Conservation (phyloP, 1,139 yeast genomes). For the Candida labiduridarum region DNA sequence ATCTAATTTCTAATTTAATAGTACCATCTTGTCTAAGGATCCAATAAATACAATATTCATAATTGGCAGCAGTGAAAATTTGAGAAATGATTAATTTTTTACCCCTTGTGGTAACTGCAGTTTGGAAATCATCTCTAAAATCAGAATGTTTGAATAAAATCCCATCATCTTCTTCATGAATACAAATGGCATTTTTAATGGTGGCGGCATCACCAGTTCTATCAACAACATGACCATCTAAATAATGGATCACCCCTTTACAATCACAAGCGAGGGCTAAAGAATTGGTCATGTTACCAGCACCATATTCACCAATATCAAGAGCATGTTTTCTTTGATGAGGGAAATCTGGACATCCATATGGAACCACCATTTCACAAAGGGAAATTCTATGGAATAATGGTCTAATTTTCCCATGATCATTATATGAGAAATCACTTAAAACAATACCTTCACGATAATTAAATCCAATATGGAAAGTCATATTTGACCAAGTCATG, state of each 20-base stretch:
- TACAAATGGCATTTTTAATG: slow-evolving; percentile 75
- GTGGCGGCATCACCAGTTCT: slow-evolving; percentile 69
- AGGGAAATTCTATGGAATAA: slow-evolving; percentile 77
- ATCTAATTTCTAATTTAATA: slow-evolving; percentile 73
- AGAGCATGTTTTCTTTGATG: slow-evolving; percentile 91
- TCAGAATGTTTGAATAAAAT: slow-evolving; percentile 79
- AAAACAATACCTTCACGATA: slow-evolving; percentile 84
- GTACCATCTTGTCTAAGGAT: slow-evolving; percentile 82
- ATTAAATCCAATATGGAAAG: slow-evolving; percentile 79
- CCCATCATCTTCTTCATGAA: slow-evolving; percentile 86
- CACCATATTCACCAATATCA: slow-evolving; percentile 87
- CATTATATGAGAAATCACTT: slow-evolving; percentile 71
- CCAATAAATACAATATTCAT: slow-evolving; percentile 85
- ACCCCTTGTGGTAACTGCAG: slow-evolving; percentile 75
- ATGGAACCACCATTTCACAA: slow-evolving; percentile 88
- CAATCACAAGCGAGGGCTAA: slow-evolving; percentile 80
- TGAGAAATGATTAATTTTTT: slow-evolving; percentile 74
- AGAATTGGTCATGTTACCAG: slow-evolving; percentile 83
- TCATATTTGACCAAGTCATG: slow-evolving; percentile 77
- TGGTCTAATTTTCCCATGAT: slow-evolving; percentile 71
- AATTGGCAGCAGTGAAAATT: slow-evolving; percentile 83
- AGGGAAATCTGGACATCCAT: slow-evolving; percentile 89
- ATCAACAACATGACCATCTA: slow-evolving; percentile 73
- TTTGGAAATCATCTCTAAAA: slow-evolving; percentile 77
- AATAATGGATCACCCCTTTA: slow-evolving; percentile 79